Percentiles rank a stretch among this genome's conserved stretches.
Conservation (phyloP, 192 early-diverging fungal species). For the Gryganskiella cystojenkinii region DNA sequence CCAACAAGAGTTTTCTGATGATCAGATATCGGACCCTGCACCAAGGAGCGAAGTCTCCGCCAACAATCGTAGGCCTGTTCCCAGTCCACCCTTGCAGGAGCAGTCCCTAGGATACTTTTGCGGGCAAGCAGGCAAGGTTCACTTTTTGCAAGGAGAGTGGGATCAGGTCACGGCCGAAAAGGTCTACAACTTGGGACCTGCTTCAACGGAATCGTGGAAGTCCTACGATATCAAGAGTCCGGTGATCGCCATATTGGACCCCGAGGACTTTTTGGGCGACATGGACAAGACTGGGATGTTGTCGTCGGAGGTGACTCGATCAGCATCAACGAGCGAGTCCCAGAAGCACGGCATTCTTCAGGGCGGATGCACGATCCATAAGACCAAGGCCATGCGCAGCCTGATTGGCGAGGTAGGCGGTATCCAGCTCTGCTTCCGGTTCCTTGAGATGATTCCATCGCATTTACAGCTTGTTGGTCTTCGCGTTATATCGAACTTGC, state of each 20-base stretch:
- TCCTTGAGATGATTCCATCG: conserved; percentile 46
- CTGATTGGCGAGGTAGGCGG: conserved; percentile 49
- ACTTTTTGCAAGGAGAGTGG: conserved; percentile 55
- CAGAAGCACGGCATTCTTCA: conserved; percentile 30
- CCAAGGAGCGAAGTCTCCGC: not conserved
- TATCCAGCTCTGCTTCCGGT: conserved; percentile 51
- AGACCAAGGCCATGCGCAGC: conserved; percentile 44
- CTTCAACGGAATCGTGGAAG: conserved; percentile 49
- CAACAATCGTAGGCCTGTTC: too few relatives aligned
- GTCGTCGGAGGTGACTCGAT: not conserved
- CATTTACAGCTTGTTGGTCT: conserved; percentile 53
- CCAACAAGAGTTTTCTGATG: conserved; percentile 3
- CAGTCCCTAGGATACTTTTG: conserved; percentile 46
- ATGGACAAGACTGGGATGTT: conserved; percentile 9
- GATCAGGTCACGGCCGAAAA: conserved; percentile 51
- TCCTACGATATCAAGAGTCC: conserved; percentile 39
- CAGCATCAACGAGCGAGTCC: not conserved
- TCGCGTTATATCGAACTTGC: conserved; percentile 52
- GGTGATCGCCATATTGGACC: conserved; percentile 41
- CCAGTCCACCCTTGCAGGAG: conserved; percentile 6
- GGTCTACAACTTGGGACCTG: conserved; percentile 51
- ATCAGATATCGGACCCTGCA: not conserved
- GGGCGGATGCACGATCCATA: conserved; percentile 51
- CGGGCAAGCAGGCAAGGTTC: conserved; percentile 50
- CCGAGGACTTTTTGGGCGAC: conserved; percentile 38